Conservation (phyloP, 2,329 filamentous ascomycete species). For the Juglanconis juglandina region DNA sequence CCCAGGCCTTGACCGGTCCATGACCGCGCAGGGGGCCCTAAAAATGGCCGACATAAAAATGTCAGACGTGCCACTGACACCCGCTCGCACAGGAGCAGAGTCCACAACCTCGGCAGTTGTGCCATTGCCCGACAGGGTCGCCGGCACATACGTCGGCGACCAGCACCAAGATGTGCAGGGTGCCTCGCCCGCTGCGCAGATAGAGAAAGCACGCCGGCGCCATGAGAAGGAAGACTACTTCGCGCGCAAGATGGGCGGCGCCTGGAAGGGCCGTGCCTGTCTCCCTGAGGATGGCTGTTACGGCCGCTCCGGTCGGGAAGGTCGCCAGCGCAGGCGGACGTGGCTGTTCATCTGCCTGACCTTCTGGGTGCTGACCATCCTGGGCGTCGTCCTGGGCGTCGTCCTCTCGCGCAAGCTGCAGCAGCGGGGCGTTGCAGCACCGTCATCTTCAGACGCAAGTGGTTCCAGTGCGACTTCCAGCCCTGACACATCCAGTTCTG, state of each 20-base stretch:
- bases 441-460: not conserved
- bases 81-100: slow-evolving; percentile 25
- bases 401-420: slow-evolving; percentile 6
- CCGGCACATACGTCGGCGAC: slow-evolving; percentile 44
- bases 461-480: not conserved
- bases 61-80: slow-evolving; percentile 55
- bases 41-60: slow-evolving; percentile 53
- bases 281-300: slow-evolving; percentile 63
- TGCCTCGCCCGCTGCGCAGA: slow-evolving; percentile 36
- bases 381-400: slow-evolving; percentile 57
- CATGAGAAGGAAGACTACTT: slow-evolving; percentile 65
- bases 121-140: slow-evolving; percentile 40
- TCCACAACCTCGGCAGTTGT: slow-evolving; percentile 17
- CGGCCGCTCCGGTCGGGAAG: slow-evolving; percentile 60
- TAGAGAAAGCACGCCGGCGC: slow-evolving; percentile 50
- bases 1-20: slow-evolving; percentile 58
- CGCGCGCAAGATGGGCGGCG: slow-evolving; percentile 54
- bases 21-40: slow-evolving; percentile 60
- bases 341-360: slow-evolving; percentile 51
- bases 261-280: slow-evolving; percentile 65
- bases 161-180: slow-evolving; percentile 40
- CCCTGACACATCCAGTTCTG: slow-evolving; percentile 3
- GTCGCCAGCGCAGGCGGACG: slow-evolving; percentile 59
- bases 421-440: slow-evolving; percentile 18
- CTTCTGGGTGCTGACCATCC: slow-evolving; percentile 52